Conservation (phyloP, 1,284 basidiomycete species). For the Baeospora myosura region DNA sequence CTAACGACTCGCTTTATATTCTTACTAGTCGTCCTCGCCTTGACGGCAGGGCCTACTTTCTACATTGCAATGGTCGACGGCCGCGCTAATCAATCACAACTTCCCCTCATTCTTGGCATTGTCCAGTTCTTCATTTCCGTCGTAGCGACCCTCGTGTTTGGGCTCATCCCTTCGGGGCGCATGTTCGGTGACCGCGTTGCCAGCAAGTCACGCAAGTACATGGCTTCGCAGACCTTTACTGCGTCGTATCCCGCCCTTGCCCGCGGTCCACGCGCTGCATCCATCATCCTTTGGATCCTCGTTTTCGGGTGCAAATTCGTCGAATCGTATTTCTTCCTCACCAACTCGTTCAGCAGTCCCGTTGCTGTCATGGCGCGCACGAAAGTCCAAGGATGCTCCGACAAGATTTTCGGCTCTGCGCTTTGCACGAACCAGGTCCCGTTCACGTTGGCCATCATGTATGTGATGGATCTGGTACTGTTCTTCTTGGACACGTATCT, state of each 20-base stretch:
- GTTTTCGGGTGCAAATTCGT: conserved; percentile 89
- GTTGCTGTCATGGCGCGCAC: conserved; percentile 90
- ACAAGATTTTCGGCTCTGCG: conserved; percentile 70
- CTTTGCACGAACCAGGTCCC: conserved; percentile 86
- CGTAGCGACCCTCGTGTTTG: conserved; percentile 72
- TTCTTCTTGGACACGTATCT: conserved; percentile 98
- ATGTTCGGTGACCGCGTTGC: conserved; percentile 96
- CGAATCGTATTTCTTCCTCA: conserved; percentile 95
- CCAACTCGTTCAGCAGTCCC: conserved; percentile 85
- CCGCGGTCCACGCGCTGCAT: conserved; percentile 64
- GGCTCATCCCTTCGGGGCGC: conserved; percentile 82
- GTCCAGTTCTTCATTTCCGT: conserved; percentile 88
- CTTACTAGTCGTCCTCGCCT: conserved; percentile 77
- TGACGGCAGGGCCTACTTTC: conserved; percentile 85
- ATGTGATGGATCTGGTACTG: conserved; percentile 87
- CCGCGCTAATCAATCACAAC: conserved; percentile 39
- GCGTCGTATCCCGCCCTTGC: conserved; percentile 83
- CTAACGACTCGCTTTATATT: conserved; percentile 84
- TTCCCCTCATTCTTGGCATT: conserved; percentile 80
- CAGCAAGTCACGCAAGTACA: conserved; percentile 88
- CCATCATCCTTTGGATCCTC: conserved; percentile 81
- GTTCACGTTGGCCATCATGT: conserved; percentile 92
- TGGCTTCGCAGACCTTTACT: conserved; percentile 95
- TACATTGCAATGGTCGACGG: conserved; percentile 81
- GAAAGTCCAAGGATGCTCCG: conserved; percentile 79